These are phyloP conservation scores for Cystobasidium pallidum DNA, from an alignment of 1,284 basidiomycete genomes.

Conservation along the genomic window DNA sequence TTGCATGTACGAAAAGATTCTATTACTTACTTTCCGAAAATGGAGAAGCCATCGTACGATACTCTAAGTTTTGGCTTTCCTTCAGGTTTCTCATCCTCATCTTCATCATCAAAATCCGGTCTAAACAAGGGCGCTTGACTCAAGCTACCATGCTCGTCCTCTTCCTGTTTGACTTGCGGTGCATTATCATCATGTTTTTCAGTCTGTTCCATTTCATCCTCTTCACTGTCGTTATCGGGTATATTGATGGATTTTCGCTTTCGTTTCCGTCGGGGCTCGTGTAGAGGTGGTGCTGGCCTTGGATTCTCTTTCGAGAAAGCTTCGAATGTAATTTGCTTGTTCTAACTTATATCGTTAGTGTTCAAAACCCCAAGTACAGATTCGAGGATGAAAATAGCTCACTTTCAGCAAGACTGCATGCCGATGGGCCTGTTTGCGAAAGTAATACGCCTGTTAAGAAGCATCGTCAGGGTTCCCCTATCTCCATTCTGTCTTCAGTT, in stretches of 20 bases:
- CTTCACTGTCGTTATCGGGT: slow-evolving; percentile 16
- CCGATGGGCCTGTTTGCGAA: slow-evolving; percentile 54
- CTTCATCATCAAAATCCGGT: slow-evolving; percentile 47
- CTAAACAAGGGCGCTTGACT: slow-evolving; percentile 45
- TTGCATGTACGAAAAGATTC: no score
- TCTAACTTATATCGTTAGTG: neutral
- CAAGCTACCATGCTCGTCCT: slow-evolving; percentile 26
- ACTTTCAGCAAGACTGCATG: slow-evolving; percentile 58
- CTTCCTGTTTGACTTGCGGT: slow-evolving; percentile 28
- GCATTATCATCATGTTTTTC: neutral
- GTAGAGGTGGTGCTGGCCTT: slow-evolving; percentile 11
- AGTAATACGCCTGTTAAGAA: slow-evolving; percentile 57
- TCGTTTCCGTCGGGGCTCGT: slow-evolving; percentile 12
- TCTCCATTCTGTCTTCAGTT: no score
- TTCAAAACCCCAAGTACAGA: neutral
- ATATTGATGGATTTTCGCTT: slow-evolving; percentile 18
- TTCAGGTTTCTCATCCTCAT: slow-evolving; percentile 50
- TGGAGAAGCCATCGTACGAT: slow-evolving; percentile 48
- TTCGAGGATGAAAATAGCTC: slow-evolving; percentile 2
- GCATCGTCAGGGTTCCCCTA: no score
- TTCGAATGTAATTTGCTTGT: slow-evolving; percentile 39
- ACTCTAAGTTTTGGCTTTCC: slow-evolving; percentile 45
- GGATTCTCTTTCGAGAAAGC: slow-evolving; percentile 33
- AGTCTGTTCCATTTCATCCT: slow-evolving; percentile 14
- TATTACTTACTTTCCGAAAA: slow-evolving; percentile 48